Conservation (phyloP, 495 filamentous ascomycete genomes). For the Neurospora africana region DNA sequence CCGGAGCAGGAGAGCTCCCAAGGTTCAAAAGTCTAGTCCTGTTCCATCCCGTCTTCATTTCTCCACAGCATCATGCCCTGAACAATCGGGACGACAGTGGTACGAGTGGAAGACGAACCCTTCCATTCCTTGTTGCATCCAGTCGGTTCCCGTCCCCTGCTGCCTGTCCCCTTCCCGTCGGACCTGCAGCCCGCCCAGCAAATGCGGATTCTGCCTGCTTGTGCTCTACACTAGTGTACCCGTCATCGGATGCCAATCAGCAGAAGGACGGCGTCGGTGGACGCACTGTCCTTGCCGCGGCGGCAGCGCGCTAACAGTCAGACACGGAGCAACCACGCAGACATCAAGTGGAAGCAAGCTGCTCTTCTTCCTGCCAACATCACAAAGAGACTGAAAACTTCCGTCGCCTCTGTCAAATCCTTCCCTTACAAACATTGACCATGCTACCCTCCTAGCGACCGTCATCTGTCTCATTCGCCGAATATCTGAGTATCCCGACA, state of each 20-base stretch:
- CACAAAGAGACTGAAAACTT: background rate
- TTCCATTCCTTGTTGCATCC: background rate
- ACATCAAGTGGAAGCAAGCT: background rate
- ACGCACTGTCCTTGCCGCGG: background rate
- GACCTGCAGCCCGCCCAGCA: background rate
- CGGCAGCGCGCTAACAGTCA: background rate
- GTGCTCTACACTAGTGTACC: background rate
- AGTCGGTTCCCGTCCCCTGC: background rate
- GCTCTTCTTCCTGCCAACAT: background rate
- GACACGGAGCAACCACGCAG: background rate
- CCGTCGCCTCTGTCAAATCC: background rate
- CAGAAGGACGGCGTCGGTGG: background rate
- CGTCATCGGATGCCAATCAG: background rate
- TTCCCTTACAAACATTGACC: background rate
- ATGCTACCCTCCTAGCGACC: background rate
- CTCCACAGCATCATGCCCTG: background rate
- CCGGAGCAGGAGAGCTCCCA: background rate
- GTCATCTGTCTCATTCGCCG: background rate
- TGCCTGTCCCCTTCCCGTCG: background rate
- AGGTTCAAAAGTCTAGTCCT: background rate
- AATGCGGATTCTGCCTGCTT: background rate
- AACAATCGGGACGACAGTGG: background rate
- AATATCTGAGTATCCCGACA: background rate
- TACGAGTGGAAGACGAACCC: background rate
- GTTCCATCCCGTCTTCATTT: background rate